These are phyloP conservation scores for Mycosphaerelloides madeirae DNA, from an alignment of 2,329 filamentous ascomycete genomes.

Conservation along the genomic window DNA sequence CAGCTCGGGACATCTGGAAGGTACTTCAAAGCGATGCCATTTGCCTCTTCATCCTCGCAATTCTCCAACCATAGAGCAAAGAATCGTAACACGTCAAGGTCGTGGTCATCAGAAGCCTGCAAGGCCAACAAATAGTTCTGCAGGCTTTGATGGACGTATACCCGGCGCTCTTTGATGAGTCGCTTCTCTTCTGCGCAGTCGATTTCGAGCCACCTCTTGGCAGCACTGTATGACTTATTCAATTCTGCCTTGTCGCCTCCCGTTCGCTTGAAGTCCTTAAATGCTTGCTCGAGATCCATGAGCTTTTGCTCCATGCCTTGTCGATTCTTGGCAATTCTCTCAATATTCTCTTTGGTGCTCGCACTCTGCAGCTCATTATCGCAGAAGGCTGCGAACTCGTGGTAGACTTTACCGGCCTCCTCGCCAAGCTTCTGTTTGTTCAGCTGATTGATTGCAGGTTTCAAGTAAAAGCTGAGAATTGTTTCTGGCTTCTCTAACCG, in stretches of 20 bases:
- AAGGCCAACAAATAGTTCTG: slow-evolving; percentile 90
- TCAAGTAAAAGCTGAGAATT: slow-evolving; percentile 81
- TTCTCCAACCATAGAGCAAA: slow-evolving; percentile 92
- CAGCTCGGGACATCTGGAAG: slow-evolving; percentile 73
- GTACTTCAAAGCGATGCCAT: slow-evolving; percentile 67
- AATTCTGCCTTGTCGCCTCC: slow-evolving; percentile 50
- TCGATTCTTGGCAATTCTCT: slow-evolving; percentile 71
- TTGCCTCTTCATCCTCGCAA: slow-evolving; percentile 69
- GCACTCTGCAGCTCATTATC: slow-evolving; percentile 88
- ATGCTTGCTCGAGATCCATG: slow-evolving; percentile 61
- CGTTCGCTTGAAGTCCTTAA: slow-evolving; percentile 40
- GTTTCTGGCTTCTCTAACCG: slow-evolving; percentile 84
- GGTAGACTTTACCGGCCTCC: slow-evolving; percentile 82
- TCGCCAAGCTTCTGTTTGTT: slow-evolving; percentile 61
- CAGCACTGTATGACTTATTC: slow-evolving; percentile 60
- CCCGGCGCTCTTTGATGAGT: slow-evolving; percentile 68
- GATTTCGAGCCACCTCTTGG: slow-evolving; percentile 84
- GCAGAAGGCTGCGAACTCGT: slow-evolving; percentile 92
- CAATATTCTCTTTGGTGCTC: slow-evolving; percentile 78
- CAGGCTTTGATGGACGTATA: slow-evolving; percentile 81
- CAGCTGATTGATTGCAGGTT: slow-evolving; percentile 77
- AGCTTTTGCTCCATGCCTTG: slow-evolving; percentile 80
- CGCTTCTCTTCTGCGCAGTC: slow-evolving; percentile 83
- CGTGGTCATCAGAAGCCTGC: slow-evolving; percentile 77
- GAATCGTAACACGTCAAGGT: slow-evolving; percentile 86